Evolutionary conservation across 306 rosid species (phyloP).

Genomic region (Potentilla sterilis): DNA sequence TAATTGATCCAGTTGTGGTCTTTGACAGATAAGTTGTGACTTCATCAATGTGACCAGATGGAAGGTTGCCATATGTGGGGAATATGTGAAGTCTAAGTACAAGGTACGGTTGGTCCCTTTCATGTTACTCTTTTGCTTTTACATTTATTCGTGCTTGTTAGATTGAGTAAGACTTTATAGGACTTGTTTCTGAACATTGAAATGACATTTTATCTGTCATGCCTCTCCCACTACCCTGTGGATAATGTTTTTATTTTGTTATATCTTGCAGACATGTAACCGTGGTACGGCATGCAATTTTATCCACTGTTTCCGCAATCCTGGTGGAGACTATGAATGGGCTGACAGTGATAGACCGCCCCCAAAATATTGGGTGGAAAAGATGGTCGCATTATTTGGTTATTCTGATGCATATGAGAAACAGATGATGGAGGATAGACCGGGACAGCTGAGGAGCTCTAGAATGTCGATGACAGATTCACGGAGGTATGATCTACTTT

Average conservation of each 20-base stretch:
- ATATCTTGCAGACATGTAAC: constrained; percentile 71
- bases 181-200: constrained; percentile 16
- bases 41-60: constrained; percentile 79
- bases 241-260: constrained; percentile 17
- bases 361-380: constrained; percentile 73
- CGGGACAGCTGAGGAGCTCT: constrained; percentile 31
- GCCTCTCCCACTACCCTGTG: constrained; percentile 4
- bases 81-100: constrained; percentile 84
- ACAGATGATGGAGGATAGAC: constrained; percentile 33
- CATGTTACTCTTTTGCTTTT: not conserved
- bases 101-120: constrained; percentile 47
- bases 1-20: constrained; percentile 25
- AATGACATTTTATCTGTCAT: not conserved
- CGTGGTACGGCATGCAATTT: constrained; percentile 91
- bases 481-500: constrained; percentile 45
- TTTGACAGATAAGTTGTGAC: constrained; percentile 70
- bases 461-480: constrained; percentile 38
- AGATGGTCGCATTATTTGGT: constrained; percentile 81
- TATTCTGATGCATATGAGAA: constrained; percentile 44
- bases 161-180: constrained; percentile 9
- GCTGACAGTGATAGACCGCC: constrained; percentile 86
- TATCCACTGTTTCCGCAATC: constrained; percentile 91
- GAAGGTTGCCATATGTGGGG: constrained; percentile 98
- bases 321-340: constrained; percentile 97
- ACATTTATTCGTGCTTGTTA: constrained; percentile 2